Evolutionary conservation across 495 filamentous ascomycete species (phyloP).

Genomic region (Xylaria acuta): DNA sequence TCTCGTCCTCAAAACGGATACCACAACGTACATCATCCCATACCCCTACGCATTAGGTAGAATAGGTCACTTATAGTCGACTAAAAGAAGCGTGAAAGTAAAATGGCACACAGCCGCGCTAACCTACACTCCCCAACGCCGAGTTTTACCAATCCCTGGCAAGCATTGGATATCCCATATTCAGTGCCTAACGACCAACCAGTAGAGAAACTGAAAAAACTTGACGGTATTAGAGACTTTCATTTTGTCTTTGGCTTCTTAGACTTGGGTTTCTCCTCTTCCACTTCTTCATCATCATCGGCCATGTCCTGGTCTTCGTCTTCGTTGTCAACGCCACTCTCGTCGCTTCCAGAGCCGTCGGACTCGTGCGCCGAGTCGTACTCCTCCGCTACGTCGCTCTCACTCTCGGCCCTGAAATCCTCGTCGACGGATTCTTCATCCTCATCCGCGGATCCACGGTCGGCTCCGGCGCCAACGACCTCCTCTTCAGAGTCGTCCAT

Average conservation of each 20-base stretch:
- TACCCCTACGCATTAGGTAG: not conserved
- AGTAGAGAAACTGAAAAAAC: not conserved
- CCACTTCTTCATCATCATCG: conserved; percentile 41
- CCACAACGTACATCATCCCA: not conserved
- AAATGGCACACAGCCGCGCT: not conserved
- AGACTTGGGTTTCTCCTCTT: conserved; percentile 50
- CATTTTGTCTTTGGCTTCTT: conserved; percentile 55
- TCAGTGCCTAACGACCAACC: conserved; percentile 5
- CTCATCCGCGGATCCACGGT: conserved; percentile 92
- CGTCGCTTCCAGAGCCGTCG: conserved; percentile 72
- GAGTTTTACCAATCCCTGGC: conserved; percentile 9
- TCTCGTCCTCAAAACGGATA: not conserved
- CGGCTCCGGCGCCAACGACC: conserved; percentile 72
- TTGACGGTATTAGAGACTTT: not conserved
- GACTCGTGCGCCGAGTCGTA: conserved; percentile 91
- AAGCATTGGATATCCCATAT: not conserved
- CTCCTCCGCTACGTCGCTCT: conserved; percentile 96
- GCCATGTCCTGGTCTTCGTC: conserved; percentile 42
- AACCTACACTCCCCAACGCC: conserved; percentile 21
- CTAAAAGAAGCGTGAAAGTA: not conserved
- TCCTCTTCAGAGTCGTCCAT: conserved; percentile 84
- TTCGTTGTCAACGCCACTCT: conserved; percentile 54
- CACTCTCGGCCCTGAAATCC: conserved; percentile 89
- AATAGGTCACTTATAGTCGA: not conserved
- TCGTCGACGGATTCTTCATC: conserved; percentile 95